These are phyloP conservation scores for Plantago coronopus DNA, from an alignment of 305 asterid species.

Conservation along the genomic window DNA sequence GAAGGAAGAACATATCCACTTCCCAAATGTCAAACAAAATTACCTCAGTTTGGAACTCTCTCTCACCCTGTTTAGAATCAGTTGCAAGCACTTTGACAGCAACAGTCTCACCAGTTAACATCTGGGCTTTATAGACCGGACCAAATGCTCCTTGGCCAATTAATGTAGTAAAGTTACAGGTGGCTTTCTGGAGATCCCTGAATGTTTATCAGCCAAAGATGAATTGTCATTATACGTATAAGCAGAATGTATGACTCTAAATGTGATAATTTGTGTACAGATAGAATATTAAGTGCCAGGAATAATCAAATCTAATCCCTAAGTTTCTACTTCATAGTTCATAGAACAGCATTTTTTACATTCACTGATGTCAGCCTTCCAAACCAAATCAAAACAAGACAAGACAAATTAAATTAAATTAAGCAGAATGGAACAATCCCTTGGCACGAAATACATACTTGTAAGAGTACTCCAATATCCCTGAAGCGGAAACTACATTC, in stretches of 20 bases:
- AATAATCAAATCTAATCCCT: conserved; percentile 1
- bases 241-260: background rate
- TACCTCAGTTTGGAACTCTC: conserved; percentile 95
- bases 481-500: conserved; percentile 65
- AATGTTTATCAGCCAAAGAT: conserved; percentile 20
- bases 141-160: conserved; percentile 97
- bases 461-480: conserved; percentile 81
- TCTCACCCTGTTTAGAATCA: conserved; percentile 95
- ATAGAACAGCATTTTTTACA: too few species aligned
- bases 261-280: background rate
- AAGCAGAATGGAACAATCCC: too few species aligned
- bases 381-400: background rate
- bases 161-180: conserved; percentile 75
- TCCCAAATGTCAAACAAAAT: conserved; percentile 18
- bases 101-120: conserved; percentile 76
- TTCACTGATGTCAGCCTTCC: conserved; percentile 3
- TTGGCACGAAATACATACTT: conserved; percentile 42
- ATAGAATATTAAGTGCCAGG: conserved; percentile 5
- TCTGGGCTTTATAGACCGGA: conserved; percentile 86
- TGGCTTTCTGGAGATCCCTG: conserved; percentile 96
- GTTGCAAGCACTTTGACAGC: conserved; percentile 92
- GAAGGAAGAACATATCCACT: background rate
- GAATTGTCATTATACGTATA: background rate
- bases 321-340: conserved; percentile 4
- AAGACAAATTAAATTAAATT: too few species aligned